Percentiles rank a stretch among this genome's conserved stretches.
Evolutionary conservation across 441 rosid genomes (phyloP).

Genomic region (Gossypium trilobum): DNA sequence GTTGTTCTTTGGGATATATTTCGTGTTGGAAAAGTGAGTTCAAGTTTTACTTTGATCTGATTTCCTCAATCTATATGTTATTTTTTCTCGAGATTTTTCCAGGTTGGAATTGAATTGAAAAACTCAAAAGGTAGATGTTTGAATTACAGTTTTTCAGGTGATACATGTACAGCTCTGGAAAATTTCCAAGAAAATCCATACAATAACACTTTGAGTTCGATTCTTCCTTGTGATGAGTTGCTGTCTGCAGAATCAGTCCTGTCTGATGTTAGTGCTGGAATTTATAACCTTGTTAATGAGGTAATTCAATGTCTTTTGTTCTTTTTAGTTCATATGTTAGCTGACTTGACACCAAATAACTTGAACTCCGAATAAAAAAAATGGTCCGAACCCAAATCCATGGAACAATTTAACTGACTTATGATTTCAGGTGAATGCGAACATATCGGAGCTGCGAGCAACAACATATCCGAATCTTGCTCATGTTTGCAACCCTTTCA

Average conservation of each 20-base stretch:
- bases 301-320: constrained; percentile 15
- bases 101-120: not conserved
- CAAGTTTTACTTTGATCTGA: not conserved
- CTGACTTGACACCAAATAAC: not conserved
- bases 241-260: constrained; percentile 23
- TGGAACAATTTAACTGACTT: not conserved
- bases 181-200: constrained; percentile 47
- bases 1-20: constrained; percentile 50
- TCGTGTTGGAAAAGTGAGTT: constrained; percentile 49
- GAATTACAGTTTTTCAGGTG: constrained; percentile 46
- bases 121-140: not conserved
- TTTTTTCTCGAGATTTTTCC: not conserved
- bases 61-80: not conserved
- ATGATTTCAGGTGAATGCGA: constrained; percentile 38
- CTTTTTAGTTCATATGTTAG: not conserved
- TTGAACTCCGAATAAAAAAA: not conserved
- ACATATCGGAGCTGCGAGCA: constrained; percentile 33
- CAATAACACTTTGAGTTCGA: constrained; percentile 47
- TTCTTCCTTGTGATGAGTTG: constrained; percentile 44
- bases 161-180: constrained; percentile 51
- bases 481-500: constrained; percentile 59
- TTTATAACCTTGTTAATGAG: constrained; percentile 44
- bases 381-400: not conserved
- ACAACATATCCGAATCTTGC: constrained; percentile 14
- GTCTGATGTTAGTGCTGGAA: constrained; percentile 36